Percentiles rank a stretch among this genome's conserved stretches.
Evolutionary conservation across 2,329 filamentous ascomycete species (phyloP).

Genomic region (Monilinia fructicola): DNA sequence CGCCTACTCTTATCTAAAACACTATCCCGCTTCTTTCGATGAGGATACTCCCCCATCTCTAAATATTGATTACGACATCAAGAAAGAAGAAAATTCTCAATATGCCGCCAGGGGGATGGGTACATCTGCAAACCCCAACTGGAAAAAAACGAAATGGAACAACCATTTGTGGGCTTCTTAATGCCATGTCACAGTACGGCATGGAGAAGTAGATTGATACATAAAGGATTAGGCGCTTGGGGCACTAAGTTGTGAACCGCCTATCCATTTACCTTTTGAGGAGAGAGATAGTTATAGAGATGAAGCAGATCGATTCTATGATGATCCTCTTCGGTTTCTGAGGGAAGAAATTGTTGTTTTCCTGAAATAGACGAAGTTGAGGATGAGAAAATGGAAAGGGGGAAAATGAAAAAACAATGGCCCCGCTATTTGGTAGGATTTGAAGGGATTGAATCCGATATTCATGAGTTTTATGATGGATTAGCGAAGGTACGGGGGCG

Average conservation of each 20-base stretch:
- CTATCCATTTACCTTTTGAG: constrained; percentile 61
- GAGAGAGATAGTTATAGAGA: constrained; percentile 73
- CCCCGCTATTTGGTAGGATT: constrained; percentile 63
- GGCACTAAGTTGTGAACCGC: constrained; percentile 88
- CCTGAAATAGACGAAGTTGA: constrained; percentile 1
- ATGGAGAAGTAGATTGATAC: constrained; percentile 84
- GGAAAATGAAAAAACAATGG: constrained; percentile 31
- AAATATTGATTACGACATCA: constrained; percentile 7
- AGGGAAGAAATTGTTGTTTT: constrained; percentile 37
- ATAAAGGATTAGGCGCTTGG: constrained; percentile 75
- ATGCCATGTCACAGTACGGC: constrained; percentile 96
- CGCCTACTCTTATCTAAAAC: constrained; percentile 24
- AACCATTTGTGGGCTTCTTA: constrained; percentile 72
- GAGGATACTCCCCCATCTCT: background rate
- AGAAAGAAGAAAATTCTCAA: constrained; percentile 18
- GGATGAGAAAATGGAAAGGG: background rate
- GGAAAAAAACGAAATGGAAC: constrained; percentile 18
- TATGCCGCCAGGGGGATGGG: background rate
- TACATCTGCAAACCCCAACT: constrained; percentile 18
- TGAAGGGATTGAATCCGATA: constrained; percentile 53
- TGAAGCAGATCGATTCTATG: constrained; percentile 90
- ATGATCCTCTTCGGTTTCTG: constrained; percentile 59
- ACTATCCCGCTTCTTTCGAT: constrained; percentile 4
- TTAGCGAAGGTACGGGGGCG: constrained; percentile 48
- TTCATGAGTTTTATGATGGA: constrained; percentile 38